These are phyloP conservation scores for Euphorbia pulcherrima DNA, from an alignment of 345 rosid species.

Conservation along the genomic window DNA sequence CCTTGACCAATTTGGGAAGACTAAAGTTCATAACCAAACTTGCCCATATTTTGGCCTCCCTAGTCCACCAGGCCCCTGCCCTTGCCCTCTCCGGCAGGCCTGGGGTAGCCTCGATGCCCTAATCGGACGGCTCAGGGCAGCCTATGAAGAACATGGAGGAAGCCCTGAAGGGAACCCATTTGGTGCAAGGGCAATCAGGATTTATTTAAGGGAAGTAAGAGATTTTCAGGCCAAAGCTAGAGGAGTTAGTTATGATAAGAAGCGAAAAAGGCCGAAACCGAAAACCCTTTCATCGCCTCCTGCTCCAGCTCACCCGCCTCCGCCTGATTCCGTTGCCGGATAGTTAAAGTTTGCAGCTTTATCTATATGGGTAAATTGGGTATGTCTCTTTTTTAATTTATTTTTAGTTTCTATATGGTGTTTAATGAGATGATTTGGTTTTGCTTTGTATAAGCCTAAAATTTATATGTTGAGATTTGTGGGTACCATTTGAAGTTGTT, in stretches of 20 bases:
- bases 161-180: conserved; percentile 82
- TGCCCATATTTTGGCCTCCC: conserved; percentile 89
- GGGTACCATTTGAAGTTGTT: conserved; percentile 24
- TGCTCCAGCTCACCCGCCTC: neutral
- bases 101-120: conserved; percentile 99
- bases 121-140: conserved; percentile 89
- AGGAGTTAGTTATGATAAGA: conserved; percentile 91
- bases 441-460: conserved; percentile 15
- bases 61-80: conserved; percentile 87
- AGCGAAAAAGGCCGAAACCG: conserved; percentile 58
- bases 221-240: conserved; percentile 90
- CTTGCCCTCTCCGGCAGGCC: conserved; percentile 88
- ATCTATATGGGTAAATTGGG: conserved; percentile 2
- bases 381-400: neutral
- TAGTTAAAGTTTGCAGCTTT: conserved; percentile 9
- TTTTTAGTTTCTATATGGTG: neutral
- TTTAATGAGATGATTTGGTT: conserved; percentile 12
- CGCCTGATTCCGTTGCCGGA: conserved; percentile 14
- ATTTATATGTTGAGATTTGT: conserved; percentile 18
- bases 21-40: conserved; percentile 70
- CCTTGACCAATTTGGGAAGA: conserved; percentile 70
- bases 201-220: conserved; percentile 82
- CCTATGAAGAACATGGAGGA: conserved; percentile 87
- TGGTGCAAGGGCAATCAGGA: conserved; percentile 80
- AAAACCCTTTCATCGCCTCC: neutral